Conservation (phyloP, 2,329 filamentous ascomycete genomes). For the Tolypocladium sp. region DNA sequence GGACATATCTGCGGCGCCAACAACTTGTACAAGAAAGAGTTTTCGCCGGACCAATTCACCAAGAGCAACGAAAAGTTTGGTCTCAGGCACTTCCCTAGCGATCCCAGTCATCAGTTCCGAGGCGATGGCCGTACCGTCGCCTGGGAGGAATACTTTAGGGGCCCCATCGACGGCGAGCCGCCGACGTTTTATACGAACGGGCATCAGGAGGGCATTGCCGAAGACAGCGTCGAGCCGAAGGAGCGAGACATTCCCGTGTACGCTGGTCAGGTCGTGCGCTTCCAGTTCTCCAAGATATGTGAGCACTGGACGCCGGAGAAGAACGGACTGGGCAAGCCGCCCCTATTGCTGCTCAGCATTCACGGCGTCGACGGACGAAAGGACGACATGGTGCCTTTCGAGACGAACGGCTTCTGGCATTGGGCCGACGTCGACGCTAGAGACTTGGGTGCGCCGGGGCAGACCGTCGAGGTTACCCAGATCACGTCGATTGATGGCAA, state of each 20-base stretch:
- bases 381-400: slow-evolving; percentile 60
- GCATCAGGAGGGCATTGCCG: slow-evolving; percentile 41
- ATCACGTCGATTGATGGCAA: slow-evolving; percentile 41
- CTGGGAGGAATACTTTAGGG: slow-evolving; percentile 78
- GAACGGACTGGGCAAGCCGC: slow-evolving; percentile 56
- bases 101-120: slow-evolving; percentile 63
- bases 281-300: slow-evolving; percentile 73
- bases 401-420: slow-evolving; percentile 72
- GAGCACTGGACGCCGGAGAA: slow-evolving; percentile 72
- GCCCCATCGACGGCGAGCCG: slow-evolving; percentile 41
- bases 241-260: slow-evolving; percentile 47
- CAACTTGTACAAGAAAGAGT: slow-evolving; percentile 55
- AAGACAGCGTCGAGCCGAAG: slow-evolving; percentile 49
- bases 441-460: slow-evolving; percentile 59
- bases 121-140: slow-evolving; percentile 56
- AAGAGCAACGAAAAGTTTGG: slow-evolving; percentile 72
- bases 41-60: slow-evolving; percentile 54
- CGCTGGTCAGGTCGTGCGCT: slow-evolving; percentile 52
- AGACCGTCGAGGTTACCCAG: slow-evolving; percentile 56
- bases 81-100: slow-evolving; percentile 64
- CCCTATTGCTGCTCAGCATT: slow-evolving; percentile 61
- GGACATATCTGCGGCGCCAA: slow-evolving; percentile 50
- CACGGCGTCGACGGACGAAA: slow-evolving; percentile 57
- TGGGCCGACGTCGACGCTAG: slow-evolving; percentile 65
- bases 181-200: slow-evolving; percentile 36